These are phyloP conservation scores for Phylloporus gajari DNA, from an alignment of 1,284 basidiomycete species.

Conservation along the genomic window DNA sequence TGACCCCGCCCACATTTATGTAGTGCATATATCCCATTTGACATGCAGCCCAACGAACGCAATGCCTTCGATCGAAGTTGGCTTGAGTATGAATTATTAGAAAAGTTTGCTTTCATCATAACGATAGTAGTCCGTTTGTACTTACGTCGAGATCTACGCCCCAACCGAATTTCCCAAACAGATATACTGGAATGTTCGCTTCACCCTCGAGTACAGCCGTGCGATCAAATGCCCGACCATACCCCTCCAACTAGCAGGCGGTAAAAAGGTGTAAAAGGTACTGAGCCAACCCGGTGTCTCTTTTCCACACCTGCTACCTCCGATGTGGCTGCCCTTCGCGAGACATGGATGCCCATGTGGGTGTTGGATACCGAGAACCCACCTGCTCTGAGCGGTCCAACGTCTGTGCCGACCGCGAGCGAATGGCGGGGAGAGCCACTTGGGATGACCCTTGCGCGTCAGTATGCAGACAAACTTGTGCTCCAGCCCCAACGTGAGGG, in stretches of 20 bases:
- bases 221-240: too few relatives aligned
- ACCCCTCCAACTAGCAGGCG: too few relatives aligned
- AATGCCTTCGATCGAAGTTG: conserved; percentile 96
- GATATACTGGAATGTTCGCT: too few relatives aligned
- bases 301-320: conserved; percentile 49
- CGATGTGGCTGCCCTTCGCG: conserved; percentile 60
- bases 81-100: conserved; percentile 87
- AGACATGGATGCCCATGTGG: conserved; percentile 87
- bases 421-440: conserved; percentile 24
- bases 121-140: background rate
- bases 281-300: too few relatives aligned
- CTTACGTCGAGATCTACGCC: too few relatives aligned
- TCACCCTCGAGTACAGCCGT: too few relatives aligned
- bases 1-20: conserved; percentile 11
- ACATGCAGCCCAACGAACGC: conserved; percentile 90
- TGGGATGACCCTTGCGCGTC: conserved; percentile 58
- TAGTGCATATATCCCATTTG: conserved; percentile 85
- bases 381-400: background rate
- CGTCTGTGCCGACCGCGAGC: background rate
- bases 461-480: conserved; percentile 70
- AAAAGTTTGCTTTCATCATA: conserved; percentile 58
- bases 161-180: too few relatives aligned
- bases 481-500: conserved; percentile 97
- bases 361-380: conserved; percentile 60
- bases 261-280: too few relatives aligned